Conservation (phyloP, 345 rosid genomes). For the Citrus inodora region DNA sequence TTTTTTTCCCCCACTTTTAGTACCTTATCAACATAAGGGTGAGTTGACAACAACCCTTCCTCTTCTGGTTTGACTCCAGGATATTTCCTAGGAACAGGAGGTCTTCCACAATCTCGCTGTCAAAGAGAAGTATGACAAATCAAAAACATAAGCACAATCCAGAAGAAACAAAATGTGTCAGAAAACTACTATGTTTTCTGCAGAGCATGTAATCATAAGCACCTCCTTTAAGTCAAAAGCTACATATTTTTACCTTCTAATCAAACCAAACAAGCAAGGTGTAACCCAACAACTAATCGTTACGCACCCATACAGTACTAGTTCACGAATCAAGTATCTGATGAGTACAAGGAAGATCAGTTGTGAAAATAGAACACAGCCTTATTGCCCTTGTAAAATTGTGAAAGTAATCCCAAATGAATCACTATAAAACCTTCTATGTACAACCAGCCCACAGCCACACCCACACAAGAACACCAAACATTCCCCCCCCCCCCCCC, state of each 20-base stretch:
- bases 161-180: not conserved
- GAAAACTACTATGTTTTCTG: not conserved
- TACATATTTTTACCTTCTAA: no score
- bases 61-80: constrained; percentile 76
- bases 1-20: not conserved
- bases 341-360: not conserved
- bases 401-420: not conserved
- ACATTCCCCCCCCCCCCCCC: no score
- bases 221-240: not conserved
- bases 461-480: not conserved
- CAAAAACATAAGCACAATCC: not conserved
- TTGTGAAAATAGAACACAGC: not conserved
- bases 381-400: not conserved
- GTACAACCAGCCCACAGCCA: no score
- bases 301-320: not conserved
- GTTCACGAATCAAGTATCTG: not conserved
- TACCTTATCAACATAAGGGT: constrained; percentile 94
- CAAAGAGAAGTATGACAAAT: constrained; percentile 17
- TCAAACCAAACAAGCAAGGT: no score
- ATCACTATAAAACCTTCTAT: not conserved
- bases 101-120: constrained; percentile 92
- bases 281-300: not conserved
- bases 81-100: constrained; percentile 81
- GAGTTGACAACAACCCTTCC: constrained; percentile 79
- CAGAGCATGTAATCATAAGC: not conserved